phyloP scores from a whole-genome alignment of 164 flowering plant genomes.

The Stephania japonica region DNA sequence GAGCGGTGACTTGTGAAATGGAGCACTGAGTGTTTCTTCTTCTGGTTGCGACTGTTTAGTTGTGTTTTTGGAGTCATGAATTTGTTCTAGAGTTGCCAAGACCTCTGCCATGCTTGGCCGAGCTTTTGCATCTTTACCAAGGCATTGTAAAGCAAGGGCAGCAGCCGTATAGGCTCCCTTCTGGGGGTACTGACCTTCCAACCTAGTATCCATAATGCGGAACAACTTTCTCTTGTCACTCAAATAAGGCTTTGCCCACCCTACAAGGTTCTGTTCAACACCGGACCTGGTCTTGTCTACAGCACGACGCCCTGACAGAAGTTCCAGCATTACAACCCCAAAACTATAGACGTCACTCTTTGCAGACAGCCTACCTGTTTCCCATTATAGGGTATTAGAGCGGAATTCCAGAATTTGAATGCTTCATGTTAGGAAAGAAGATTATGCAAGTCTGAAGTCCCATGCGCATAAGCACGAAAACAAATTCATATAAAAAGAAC shows the following conservation, averaged over 20 bases:
- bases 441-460: neutral
- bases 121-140: constrained; percentile 41
- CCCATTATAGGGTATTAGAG: neutral
- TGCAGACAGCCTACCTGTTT: constrained; percentile 17
- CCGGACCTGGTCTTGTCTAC: constrained; percentile 47
- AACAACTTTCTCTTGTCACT: constrained; percentile 49
- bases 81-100: constrained; percentile 48
- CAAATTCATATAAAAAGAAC: too few species aligned
- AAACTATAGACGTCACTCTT: constrained; percentile 82
- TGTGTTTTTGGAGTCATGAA: constrained; percentile 35
- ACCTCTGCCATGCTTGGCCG: constrained; percentile 74
- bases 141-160: constrained; percentile 56
- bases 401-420: neutral
- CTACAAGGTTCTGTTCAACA: constrained; percentile 55
- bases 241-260: constrained; percentile 69
- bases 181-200: constrained; percentile 64
- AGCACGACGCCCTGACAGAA: constrained; percentile 55
- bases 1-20: constrained; percentile 28
- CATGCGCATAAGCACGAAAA: neutral
- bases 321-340: constrained; percentile 67
- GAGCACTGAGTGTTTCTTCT: constrained; percentile 8
- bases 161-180: constrained; percentile 62
- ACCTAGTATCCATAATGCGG: constrained; percentile 61
- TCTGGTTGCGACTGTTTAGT: constrained; percentile 24
- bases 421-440: constrained; percentile 40